phyloP scores from a whole-genome alignment of 2,329 filamentous ascomycete genomes.

The Stachybotrys chartarum region DNA sequence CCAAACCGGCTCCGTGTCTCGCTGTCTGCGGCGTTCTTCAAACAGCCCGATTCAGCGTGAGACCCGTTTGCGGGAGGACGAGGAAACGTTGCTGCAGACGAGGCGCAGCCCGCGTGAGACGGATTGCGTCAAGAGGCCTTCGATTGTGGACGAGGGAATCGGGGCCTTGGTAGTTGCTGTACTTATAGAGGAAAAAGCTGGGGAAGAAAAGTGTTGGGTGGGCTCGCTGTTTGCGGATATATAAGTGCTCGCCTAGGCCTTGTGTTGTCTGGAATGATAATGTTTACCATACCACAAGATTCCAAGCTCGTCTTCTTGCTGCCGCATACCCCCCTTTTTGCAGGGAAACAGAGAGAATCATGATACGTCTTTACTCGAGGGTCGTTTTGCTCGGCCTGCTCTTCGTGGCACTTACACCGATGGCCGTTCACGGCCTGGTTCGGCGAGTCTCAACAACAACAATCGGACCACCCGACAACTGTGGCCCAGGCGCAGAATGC shows the following conservation, averaged over 20 bases:
- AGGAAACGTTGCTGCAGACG: neutral
- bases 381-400: neutral
- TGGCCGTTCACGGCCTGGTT: neutral
- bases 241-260: neutral
- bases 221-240: neutral
- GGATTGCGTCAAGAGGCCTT: neutral
- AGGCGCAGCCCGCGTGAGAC: neutral
- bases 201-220: neutral
- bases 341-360: neutral
- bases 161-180: too few species aligned
- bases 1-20: too few species aligned
- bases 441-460: neutral
- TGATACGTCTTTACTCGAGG: neutral
- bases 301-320: too few species aligned
- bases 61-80: neutral
- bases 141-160: too few species aligned
- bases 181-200: neutral
- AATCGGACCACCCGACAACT: slow-evolving; percentile 3
- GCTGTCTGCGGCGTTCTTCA: neutral
- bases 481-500: slow-evolving; percentile 14
- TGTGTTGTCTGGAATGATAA: too few species aligned
- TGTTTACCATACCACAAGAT: too few species aligned
- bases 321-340: neutral
- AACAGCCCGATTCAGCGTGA: neutral
- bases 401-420: neutral